These are phyloP conservation scores for Mollisia scopiformis DNA, from an alignment of 2,329 filamentous ascomycete genomes.

Conservation along the genomic window DNA sequence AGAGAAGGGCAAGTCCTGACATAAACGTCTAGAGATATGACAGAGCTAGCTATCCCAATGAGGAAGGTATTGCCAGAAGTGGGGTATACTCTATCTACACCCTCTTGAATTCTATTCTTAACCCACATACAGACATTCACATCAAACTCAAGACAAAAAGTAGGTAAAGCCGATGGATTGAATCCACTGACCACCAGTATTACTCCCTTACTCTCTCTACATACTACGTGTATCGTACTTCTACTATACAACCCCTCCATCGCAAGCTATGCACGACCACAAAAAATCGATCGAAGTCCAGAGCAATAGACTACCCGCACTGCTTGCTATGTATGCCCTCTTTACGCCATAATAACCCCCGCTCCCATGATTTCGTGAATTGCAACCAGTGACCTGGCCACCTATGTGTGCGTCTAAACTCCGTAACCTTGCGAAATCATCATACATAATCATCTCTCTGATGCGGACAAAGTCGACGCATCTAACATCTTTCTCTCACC, in stretches of 20 bases:
- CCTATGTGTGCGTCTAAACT: neutral
- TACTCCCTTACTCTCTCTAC: neutral
- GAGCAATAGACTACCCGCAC: neutral
- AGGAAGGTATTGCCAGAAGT: neutral
- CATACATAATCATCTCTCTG: neutral
- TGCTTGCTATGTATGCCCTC: neutral
- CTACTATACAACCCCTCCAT: neutral
- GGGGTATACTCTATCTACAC: neutral
- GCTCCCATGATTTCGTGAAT: conserved; percentile 4
- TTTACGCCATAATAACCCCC: conserved; percentile 2
- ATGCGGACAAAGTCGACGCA: neutral
- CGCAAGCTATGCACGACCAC: neutral
- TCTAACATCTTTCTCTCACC: neutral
- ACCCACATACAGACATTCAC: neutral
- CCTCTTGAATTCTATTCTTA: neutral
- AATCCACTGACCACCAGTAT: too few species aligned
- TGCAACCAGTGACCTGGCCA: neutral
- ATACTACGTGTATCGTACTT: neutral
- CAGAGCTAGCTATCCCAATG: neutral
- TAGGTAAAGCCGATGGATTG: too few species aligned
- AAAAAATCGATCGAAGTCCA: too few species aligned
- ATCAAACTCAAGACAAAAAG: too few species aligned
- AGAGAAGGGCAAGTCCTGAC: too few species aligned
- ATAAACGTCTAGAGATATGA: neutral
- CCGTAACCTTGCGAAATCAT: neutral